Conservation (phyloP, 2,329 filamentous ascomycete genomes). For the Bipolaris sorokiniana region DNA sequence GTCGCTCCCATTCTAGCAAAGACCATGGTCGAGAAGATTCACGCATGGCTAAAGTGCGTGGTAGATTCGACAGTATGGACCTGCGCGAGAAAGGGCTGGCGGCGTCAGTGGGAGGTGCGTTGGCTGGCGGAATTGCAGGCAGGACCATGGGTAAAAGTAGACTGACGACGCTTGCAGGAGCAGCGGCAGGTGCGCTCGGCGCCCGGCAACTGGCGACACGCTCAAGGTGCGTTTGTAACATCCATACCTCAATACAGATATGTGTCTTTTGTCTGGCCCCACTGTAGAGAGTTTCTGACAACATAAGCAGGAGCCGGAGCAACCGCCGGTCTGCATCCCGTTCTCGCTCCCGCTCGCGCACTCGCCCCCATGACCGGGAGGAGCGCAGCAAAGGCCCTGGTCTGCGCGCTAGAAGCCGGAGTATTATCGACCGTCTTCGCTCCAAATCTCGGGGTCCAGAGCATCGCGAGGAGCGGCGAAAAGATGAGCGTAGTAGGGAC, state of each 20-base stretch:
- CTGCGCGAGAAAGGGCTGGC: constrained; percentile 41
- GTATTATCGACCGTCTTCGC: constrained; percentile 33
- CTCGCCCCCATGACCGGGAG: constrained; percentile 22
- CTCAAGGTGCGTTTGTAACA: constrained; percentile 19
- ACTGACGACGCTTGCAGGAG: constrained; percentile 48
- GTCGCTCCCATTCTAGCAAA: constrained; percentile 36
- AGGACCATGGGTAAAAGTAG: constrained; percentile 41
- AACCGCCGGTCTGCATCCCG: constrained; percentile 25
- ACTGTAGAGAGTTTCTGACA: constrained; percentile 4
- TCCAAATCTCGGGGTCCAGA: constrained; percentile 28
- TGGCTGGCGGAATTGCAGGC: constrained; percentile 47
- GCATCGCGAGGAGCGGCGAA: constrained; percentile 15
- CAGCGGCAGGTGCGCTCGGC: constrained; percentile 44
- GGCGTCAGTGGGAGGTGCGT: constrained; percentile 48
- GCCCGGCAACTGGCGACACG: constrained; percentile 32
- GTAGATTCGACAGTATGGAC: constrained; percentile 46
- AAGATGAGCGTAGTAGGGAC: constrained; percentile 8
- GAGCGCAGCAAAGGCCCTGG: constrained; percentile 20
- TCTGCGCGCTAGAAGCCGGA: constrained; percentile 36
- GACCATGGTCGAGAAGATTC: constrained; percentile 39
- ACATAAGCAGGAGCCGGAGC: constrained; percentile 23
- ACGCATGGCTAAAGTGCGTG: constrained; percentile 42
- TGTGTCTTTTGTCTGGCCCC: neutral
- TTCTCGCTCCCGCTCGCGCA: constrained; percentile 28
- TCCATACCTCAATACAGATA: neutral